Evolutionary conservation across 2,329 filamentous ascomycete species (phyloP).

Genomic region (Neospermospora avenae): DNA sequence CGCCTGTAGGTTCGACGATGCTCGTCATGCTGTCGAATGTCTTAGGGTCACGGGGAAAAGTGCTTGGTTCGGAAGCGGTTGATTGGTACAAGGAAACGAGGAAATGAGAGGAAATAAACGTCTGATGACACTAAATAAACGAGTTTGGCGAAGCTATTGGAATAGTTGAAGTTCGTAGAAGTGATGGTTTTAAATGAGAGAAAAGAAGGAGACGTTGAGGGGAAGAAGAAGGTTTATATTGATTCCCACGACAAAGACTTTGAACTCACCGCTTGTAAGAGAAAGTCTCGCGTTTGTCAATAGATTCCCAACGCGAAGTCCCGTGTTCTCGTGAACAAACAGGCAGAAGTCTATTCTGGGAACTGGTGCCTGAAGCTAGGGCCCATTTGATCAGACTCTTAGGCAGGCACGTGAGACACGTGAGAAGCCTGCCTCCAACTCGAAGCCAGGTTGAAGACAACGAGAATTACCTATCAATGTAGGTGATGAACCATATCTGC

Average conservation of each 20-base stretch:
- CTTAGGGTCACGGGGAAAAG: background rate
- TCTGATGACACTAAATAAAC: background rate
- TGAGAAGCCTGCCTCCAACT: background rate
- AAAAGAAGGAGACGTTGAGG: background rate
- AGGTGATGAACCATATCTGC: too few relatives aligned
- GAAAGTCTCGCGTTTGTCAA: background rate
- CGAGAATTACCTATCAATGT: too few relatives aligned
- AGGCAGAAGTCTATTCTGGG: constrained; percentile 11
- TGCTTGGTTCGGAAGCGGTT: background rate
- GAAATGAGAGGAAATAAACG: background rate
- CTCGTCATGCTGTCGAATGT: constrained; percentile 7
- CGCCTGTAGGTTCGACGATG: background rate
- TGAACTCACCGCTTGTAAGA: background rate
- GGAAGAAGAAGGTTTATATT: constrained; percentile 12
- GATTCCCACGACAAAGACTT: background rate
- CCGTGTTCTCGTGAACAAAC: constrained; percentile 16
- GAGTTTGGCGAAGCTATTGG: background rate
- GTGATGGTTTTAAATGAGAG: background rate
- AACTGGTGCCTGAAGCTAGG: constrained; percentile 6
- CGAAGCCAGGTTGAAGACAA: too few relatives aligned
- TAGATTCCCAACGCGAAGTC: constrained; percentile 15
- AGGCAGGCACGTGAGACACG: background rate
- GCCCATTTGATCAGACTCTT: background rate
- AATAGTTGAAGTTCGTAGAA: background rate
- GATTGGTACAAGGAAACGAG: background rate